Evolutionary conservation across 257 asterid species (phyloP), one percentile per base, ranked within the genome.

Genomic region (Solanum acaule): DNA sequence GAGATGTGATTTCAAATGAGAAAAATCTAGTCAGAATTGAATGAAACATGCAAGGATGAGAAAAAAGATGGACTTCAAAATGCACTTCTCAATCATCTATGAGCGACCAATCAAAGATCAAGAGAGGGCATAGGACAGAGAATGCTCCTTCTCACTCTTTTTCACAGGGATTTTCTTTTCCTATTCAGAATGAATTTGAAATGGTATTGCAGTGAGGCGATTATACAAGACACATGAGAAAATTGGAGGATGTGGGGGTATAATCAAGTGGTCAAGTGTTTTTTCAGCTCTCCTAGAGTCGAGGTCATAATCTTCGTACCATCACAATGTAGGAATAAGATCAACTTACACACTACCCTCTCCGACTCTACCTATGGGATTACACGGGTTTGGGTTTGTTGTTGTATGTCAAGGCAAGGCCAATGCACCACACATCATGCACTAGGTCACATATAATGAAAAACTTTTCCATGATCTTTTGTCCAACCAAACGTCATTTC

Each of bases 11-110:
- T 0, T 8, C 79, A 18, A 72, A 33, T 16, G 42, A 33, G 79
- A 18, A 72, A 33, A 33, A 33, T 7, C 23, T 31, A 15, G 10
- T 59, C 27, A 59, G 68, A 63, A 63, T n/a, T 70, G 37, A 70
- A 12, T 67, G 34, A 67, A 0, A 67, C 73, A 67, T n/a, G 4
- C 0, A 6, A 68, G 20, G 37, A 27, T 20, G 68, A 0, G 68
- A 59, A 59, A 22, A 59, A 59, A 8, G 68, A 59, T 22, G 0
- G 25, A 20, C 67, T 59, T 20, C 0, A 59, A 59, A 59, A 59
- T 59, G 27, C 68, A 22, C 13, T 7, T 59, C 68, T 59, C 68
- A 22, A 56, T 56, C 59, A 49, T 5, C 59, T 49, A 49, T 46
- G 56, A 14, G 56, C 56, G 56, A 46, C 56, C 20, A 5, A 46